phyloP scores from a whole-genome alignment of 2,329 filamentous ascomycete species.

The Cladosporium sp. region DNA sequence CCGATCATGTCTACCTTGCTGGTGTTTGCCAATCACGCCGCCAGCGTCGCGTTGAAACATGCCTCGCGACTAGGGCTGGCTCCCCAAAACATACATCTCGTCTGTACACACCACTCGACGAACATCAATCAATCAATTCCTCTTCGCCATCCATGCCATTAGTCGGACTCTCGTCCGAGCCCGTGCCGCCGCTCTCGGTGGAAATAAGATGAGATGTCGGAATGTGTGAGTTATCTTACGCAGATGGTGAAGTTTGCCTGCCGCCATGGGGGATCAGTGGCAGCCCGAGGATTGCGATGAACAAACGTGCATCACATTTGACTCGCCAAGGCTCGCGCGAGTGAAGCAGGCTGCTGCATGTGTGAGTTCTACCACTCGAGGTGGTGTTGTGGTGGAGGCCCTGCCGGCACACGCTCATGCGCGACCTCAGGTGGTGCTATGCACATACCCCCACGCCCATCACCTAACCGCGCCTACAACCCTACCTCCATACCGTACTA shows the following conservation, averaged over 20 bases:
- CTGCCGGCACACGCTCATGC: slow-evolving; percentile 7
- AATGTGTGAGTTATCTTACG: not conserved
- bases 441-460: slow-evolving; percentile 7
- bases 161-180: not conserved
- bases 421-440: not conserved
- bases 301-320: not conserved
- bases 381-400: slow-evolving; percentile 1
- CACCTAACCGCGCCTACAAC: not conserved
- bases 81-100: too few relatives aligned
- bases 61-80: too few relatives aligned
- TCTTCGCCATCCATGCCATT: too few relatives aligned
- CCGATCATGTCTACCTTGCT: not conserved
- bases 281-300: not conserved
- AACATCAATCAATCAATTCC: too few relatives aligned
- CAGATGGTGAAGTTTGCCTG: slow-evolving; percentile 3
- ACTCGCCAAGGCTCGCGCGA: not conserved
- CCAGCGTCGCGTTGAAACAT: too few relatives aligned
- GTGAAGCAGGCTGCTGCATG: too few relatives aligned
- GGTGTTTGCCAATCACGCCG: too few relatives aligned
- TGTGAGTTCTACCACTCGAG: too few relatives aligned
- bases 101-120: too few relatives aligned
- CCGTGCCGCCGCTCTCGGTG: not conserved
- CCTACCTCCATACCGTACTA: not conserved
- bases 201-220: not conserved
- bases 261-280: not conserved